phyloP scores from a whole-genome alignment of 306 rosid genomes.

The Sophora flavescens region DNA sequence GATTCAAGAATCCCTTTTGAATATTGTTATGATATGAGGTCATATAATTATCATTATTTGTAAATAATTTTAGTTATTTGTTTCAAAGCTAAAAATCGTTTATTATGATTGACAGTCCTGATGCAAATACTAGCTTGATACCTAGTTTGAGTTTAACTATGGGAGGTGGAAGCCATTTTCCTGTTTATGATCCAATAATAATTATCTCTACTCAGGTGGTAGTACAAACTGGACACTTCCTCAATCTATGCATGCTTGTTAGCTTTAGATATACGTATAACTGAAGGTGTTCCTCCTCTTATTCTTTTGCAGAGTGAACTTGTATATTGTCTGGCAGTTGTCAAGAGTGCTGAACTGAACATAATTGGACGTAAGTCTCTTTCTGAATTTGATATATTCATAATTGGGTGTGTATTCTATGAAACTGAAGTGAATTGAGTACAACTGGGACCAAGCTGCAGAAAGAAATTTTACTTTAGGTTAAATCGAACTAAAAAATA shows the following conservation, averaged over 20 bases:
- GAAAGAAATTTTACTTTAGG: background rate
- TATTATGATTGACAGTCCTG: conserved; percentile 66
- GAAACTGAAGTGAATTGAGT: conserved; percentile 33
- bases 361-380: conserved; percentile 90
- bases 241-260: conserved; percentile 29
- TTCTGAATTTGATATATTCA: conserved; percentile 35
- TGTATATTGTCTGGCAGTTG: conserved; percentile 88
- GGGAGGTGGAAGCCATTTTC: conserved; percentile 83
- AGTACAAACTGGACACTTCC: conserved; percentile 16
- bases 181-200: conserved; percentile 80
- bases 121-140: conserved; percentile 73
- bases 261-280: conserved; percentile 21
- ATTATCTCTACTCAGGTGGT: conserved; percentile 77
- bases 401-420: conserved; percentile 18
- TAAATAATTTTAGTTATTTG: conserved; percentile 21
- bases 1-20: conserved; percentile 90
- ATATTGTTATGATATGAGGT: conserved; percentile 95
- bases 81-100: conserved; percentile 42
- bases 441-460: conserved; percentile 8
- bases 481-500: background rate
- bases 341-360: conserved; percentile 77
- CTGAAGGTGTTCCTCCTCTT: conserved; percentile 45
- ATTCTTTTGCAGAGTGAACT: conserved; percentile 67
- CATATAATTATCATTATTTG: conserved; percentile 28
- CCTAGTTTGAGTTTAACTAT: conserved; percentile 80